Percentiles rank a stretch among this genome's conserved stretches.
These are phyloP conservation scores for Penicillium diatomitis DNA, from an alignment of 495 filamentous ascomycete species.

Conservation along the genomic window DNA sequence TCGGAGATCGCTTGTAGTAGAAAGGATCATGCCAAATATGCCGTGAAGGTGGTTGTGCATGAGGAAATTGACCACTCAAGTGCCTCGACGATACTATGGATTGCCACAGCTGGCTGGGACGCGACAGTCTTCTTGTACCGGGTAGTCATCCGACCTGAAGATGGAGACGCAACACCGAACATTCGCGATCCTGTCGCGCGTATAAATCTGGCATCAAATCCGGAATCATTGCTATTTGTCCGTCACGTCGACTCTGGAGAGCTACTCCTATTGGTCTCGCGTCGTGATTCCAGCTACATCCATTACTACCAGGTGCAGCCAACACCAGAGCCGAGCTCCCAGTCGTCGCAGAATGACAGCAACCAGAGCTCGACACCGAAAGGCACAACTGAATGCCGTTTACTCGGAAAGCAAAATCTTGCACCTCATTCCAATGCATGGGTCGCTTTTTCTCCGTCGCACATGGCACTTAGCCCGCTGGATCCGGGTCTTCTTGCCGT, in stretches of 20 bases:
- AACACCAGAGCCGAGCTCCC: not conserved
- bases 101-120: constrained; percentile 63
- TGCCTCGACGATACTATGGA: constrained; percentile 20
- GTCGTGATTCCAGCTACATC: constrained; percentile 53
- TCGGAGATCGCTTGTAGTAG: constrained; percentile 33
- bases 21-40: constrained; percentile 55
- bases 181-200: constrained; percentile 36
- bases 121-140: constrained; percentile 46
- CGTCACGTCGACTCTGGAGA: constrained; percentile 34
- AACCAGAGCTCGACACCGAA: not conserved
- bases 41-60: constrained; percentile 43
- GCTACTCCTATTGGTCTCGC: constrained; percentile 44
- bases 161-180: not conserved
- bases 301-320: constrained; percentile 46
- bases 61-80: constrained; percentile 12
- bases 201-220: constrained; percentile 47
- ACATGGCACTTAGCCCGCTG: constrained; percentile 45
- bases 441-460: constrained; percentile 54
- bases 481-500: constrained; percentile 50
- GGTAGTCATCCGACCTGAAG: constrained; percentile 8
- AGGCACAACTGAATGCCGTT: constrained; percentile 16
- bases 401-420: constrained; percentile 51
- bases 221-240: constrained; percentile 52
- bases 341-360: not conserved
- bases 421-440: constrained; percentile 57